Evolutionary conservation across 176 grass and related monocot species (phyloP), one percentile per base, ranked within the genome.

Genomic region (Triticum dicoccoides): DNA sequence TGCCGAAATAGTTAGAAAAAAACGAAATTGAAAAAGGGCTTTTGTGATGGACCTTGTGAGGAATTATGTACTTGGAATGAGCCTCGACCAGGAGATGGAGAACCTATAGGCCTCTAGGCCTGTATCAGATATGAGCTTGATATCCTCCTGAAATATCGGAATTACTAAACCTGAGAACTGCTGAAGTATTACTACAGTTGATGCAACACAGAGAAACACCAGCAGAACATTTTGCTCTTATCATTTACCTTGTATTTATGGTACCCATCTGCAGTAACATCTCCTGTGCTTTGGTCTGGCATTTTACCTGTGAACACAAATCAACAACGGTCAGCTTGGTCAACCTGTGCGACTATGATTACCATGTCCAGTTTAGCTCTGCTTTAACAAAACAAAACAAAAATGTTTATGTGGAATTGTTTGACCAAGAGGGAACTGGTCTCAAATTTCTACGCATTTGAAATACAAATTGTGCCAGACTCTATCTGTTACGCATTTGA

Each of bases 41-140:
- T 61, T 61, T 25, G 15, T 44, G 70, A 41, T 4, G 5, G 20
- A 74, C 9, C 21, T 11, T 5, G 12, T n/a, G 20, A 80, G 70
- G 30, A 5, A 79, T 79, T 3, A 7, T 24, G 21, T 44, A 71
- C 10, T 21, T 9, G 93, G 90, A 44, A 95, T 85, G 47, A 92
- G 83, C 6, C 90, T 91, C 72, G 93, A 92, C 90, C 93, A 95
- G 88, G 88, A 95, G 63, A 95, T 92, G 75, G 93, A 86, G 90
- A 95, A 92, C 69, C 82, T 90, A 29, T 92, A 95, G 30, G 83
- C 86, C 56, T 90, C 90, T 58, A 95, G 38, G 23, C 88, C 93
- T 64, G 82, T 86, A 4, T 88, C 67, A 44, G 33, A 44, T 80
- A 92, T 93, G 35, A 9, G 18, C 61, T 66, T 64, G 61, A 64